Evolutionary conservation across 345 rosid species (phyloP), one percentile per base, ranked within the genome.

Genomic region (Eutrema yunnanense): DNA sequence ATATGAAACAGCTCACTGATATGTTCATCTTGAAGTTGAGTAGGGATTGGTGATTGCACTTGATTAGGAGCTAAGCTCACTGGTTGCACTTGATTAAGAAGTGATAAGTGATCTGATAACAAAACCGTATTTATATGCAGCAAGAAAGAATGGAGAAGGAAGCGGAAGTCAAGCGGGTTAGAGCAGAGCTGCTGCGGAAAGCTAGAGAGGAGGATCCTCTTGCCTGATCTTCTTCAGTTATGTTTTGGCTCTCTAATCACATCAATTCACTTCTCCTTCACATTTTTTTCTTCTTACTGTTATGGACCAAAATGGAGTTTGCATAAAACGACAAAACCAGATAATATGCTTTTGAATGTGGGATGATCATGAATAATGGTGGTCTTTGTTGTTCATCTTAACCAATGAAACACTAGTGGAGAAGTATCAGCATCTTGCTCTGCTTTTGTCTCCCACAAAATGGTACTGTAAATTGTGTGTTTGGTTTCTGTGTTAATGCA

Each of bases 121-220:
- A 53, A 11, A 65, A 6, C 44, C 0, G 14, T 67, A 32, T 48
- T 0, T 12, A 32, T 60, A 66, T 71, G 51, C 80, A 84, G 93
- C 80, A 72, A 71, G 88, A 86, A 73, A 80, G 86, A 77, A 11
- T 84, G 83, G 92, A 84, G 82, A 82, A 64, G 69, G 87, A 82
- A 79, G 89, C 81, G 29, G 85, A 83, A 80, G 78, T 86, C 47
- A 86, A 69, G 78, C 80, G 84, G 38, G 84, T 84, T 49, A 81
- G 88, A 73, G 86, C 81, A 68, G 84, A 88, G 82, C 55, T 86
- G 75, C 70, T 80, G 44, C 81, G 59, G 61, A 77, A 82, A 38
- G 84, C 84, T 63, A 84, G 78, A 69, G 58, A 83, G 34, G 83
- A 67, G 54, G 86, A 84, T 67, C 55, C 82, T 57, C 81, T 83